Percentiles rank a stretch among this genome's conserved stretches.
phyloP scores from a whole-genome alignment of 768 basidiomycete genomes.

The Russula ochroleuca region DNA sequence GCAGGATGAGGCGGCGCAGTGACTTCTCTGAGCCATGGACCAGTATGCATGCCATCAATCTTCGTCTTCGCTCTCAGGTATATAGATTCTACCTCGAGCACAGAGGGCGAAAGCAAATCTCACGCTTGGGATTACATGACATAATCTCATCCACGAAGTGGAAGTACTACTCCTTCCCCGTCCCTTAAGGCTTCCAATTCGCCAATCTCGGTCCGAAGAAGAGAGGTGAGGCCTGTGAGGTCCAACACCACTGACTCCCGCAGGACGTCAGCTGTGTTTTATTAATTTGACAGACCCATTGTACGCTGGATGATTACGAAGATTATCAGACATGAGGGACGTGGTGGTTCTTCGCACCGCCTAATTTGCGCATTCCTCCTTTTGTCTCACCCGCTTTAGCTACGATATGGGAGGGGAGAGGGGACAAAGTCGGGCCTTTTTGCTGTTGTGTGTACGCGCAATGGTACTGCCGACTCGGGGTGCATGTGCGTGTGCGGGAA shows the following conservation, averaged over 20 bases:
- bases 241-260: not conserved
- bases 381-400: not conserved
- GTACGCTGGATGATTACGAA: not conserved
- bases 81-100: too few relatives aligned
- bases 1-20: not conserved
- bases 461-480: not conserved
- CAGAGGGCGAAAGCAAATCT: not conserved
- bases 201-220: not conserved
- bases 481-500: not conserved
- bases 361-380: not conserved
- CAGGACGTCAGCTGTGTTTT: not conserved
- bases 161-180: not conserved
- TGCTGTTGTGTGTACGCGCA: not conserved
- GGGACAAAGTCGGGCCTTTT: not conserved
- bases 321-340: not conserved
- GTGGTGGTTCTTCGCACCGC: not conserved
- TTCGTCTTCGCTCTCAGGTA: not conserved
- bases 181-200: not conserved
- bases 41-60: not conserved
- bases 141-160: not conserved
- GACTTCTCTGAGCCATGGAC: not conserved
- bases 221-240: too few relatives aligned
- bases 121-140: conserved; percentile 1
- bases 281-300: not conserved
- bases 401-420: not conserved